A percentile compares a stretch with the other conserved stretches of the same genome.
These are phyloP conservation scores for Trypanosoma avium DNA, from an alignment of 208 protist species.

Conservation along the genomic window DNA sequence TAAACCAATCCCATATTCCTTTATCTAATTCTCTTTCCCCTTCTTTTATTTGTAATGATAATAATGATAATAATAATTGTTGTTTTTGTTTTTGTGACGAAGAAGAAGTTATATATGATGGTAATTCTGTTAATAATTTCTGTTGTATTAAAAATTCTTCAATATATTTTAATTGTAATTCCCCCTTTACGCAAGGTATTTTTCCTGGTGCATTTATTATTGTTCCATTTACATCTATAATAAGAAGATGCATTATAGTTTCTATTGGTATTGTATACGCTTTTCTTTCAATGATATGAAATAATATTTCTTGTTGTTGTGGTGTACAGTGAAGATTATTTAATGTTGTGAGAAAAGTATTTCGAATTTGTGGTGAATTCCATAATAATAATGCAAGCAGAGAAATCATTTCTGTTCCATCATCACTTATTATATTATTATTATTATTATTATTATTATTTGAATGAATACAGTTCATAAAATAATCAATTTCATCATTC, in stretches of 20 bases:
- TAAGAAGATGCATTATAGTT: background rate
- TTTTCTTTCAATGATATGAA: conserved; percentile 3
- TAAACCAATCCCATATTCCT: too few species aligned
- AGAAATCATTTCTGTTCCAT: conserved; percentile 4
- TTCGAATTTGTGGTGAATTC: conserved; percentile 11
- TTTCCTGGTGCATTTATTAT: conserved; percentile 7
- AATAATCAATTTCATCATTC: background rate
- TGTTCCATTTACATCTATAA: conserved; percentile 13
- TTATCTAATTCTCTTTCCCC: too few species aligned
- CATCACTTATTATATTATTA: background rate
- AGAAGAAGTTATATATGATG: too few species aligned
- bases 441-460: background rate
- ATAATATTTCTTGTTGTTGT: background rate
- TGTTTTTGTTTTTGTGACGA: too few species aligned
- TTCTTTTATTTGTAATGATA: too few species aligned
- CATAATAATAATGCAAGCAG: conserved; percentile 19
- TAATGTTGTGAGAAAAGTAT: background rate
- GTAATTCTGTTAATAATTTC: background rate
- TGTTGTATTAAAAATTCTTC: background rate
- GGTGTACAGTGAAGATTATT: conserved; percentile 4
- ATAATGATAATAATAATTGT: too few species aligned
- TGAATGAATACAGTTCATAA: background rate
- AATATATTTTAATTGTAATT: background rate
- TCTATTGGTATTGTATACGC: background rate
- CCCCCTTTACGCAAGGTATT: background rate